Evolutionary conservation across 2,329 filamentous ascomycete species (phyloP), one percentile per base, ranked within the genome.

Genomic region (Apiospora koreana): DNA sequence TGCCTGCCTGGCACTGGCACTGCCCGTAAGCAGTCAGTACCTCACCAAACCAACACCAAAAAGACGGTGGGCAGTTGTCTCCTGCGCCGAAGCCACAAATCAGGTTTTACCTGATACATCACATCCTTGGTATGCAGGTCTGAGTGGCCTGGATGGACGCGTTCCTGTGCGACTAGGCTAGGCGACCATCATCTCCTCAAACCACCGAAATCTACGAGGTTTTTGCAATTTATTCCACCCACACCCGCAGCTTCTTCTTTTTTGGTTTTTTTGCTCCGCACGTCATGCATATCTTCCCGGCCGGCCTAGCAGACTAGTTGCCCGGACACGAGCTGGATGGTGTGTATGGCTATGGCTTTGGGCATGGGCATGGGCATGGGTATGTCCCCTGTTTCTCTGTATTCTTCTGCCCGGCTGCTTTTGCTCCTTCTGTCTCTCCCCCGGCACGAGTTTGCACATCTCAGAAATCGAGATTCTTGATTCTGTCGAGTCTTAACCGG

Each of bases 281-380:
- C 31, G 54, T 72, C 70, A 66, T 72, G 71, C 71, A 70, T 71
- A 75, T 75, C 74, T 31, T 64, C 54, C 54, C 54, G 31, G 50
- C 48, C 48, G 25, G 25, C 23, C 23, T 28, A 6, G 48, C 67
- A 68, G 69, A 69, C 73, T 71, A 73, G 68, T 71, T 71, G 71
- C 67, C 68, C 70, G 70, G 71, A 74, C 74, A 74, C 73, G 73
- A 73, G 73, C 69, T 69, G 65, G 69, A 70, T 71, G 68, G 58
- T 71, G 71, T 62, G 54, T 12, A 62, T 31, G 28, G 28, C 2
- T 10, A 38, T 38, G 50, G 16, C 6, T 25, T 0, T 38, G 35
- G 41, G 9, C 12, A 42, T 42, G 41, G 41, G 2, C 12, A 42
- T 42, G 41, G 41, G 2, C 12, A 42, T 16, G 41, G 41, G 3